Evolutionary conservation across 1,284 basidiomycete species (phyloP), one percentile per base, ranked within the genome.

Genomic region (Cutaneotrichosporon cutaneum): DNA sequence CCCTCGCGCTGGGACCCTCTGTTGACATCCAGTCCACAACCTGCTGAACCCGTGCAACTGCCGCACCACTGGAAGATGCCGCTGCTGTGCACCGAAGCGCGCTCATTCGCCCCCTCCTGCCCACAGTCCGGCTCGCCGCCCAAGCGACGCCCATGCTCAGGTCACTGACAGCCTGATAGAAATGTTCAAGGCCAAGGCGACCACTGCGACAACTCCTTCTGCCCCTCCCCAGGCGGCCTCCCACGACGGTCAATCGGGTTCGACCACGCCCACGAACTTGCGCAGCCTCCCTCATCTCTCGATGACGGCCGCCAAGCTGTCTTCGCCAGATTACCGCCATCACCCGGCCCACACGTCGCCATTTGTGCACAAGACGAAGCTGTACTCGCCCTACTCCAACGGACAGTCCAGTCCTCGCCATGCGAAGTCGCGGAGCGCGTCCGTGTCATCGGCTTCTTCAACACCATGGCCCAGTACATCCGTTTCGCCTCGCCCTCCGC

Each of bases 71-170:
- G 81, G 80, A 0, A 68, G 71, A 0, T 84, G 83, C 70, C 76
- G 74, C 59, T 91, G 90, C 72, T 87, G 85, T 66, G 82, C 82
- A 10, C 79, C 81, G 16, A 76, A 73, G 48, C 65, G 55, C 35
- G 26, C 47, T 22, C 33, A 48, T 21, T 48, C 54, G 22, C 59
- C 50, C 22, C 52, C 60, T 22, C 50, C 61, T 26, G 42, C 30
- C 16, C 22, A 14, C 11, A 51, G 48, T 10, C 48, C 48, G 7
- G n/a, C 55, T 22, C 54, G 52, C 24, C 44, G 22, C 8, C 45
- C 26, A 33, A 42, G 33, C 39, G 56, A 44, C 27, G 45, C 60
- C 30, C 59, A 63, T 35, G 54, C 52, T 16, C 54, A 59, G 39
- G 66, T 67, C 45, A 67, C 66, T 30, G 70, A 70, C 53, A 64